Conservation (phyloP, 176 grass and related monocot genomes). For the Carex cristatella region DNA sequence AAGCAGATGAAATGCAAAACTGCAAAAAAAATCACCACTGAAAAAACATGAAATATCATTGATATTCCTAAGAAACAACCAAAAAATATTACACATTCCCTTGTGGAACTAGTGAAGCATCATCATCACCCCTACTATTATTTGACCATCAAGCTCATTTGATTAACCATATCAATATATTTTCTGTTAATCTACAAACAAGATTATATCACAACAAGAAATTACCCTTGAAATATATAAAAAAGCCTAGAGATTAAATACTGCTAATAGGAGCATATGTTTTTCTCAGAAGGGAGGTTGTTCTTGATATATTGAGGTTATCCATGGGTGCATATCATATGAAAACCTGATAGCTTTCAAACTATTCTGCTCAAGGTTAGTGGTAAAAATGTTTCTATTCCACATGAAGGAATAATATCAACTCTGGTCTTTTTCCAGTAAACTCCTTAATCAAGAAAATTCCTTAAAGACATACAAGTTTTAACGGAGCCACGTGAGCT, state of each 20-base stretch:
- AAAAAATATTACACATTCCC: neutral
- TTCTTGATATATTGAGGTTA: neutral
- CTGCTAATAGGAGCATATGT: neutral
- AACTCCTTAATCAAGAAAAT: neutral
- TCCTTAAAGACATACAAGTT: conserved; percentile 57
- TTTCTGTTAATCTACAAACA: neutral
- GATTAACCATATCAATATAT: neutral
- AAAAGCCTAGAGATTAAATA: neutral
- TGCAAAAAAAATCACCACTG: conserved; percentile 1
- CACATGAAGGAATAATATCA: neutral
- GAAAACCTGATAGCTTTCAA: neutral
- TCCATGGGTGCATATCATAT: neutral
- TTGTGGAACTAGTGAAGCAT: neutral
- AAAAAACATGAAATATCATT: conserved; percentile 1
- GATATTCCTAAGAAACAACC: neutral
- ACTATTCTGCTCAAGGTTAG: conserved; percentile 5
- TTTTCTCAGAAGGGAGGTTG: neutral
- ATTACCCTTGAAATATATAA: neutral
- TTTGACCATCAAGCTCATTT: neutral
- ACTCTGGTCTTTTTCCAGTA: neutral
- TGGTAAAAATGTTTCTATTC: neutral
- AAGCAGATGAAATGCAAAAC: conserved; percentile 3
- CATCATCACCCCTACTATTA: neutral
- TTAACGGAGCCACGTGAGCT: conserved; percentile 82
- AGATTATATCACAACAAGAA: neutral